These are phyloP conservation scores for Boletus sp. DNA, from an alignment of 768 basidiomycete genomes.

Conservation along the genomic window DNA sequence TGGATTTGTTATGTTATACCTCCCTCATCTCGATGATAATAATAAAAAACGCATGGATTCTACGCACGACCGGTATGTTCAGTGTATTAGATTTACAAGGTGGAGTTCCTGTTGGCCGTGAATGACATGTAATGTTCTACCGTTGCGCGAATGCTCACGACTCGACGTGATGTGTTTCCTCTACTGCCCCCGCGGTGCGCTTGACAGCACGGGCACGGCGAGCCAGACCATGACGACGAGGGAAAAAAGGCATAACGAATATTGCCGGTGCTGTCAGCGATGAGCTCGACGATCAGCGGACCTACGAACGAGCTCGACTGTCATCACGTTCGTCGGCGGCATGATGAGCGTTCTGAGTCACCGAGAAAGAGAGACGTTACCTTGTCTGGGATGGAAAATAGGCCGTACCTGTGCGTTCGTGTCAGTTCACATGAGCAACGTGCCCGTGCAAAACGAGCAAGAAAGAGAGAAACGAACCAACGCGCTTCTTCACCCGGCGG, in stretches of 20 bases:
- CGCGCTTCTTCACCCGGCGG: slow-evolving; percentile 87
- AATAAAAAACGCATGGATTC: not conserved
- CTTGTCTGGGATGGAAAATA: slow-evolving; percentile 92
- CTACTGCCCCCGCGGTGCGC: not conserved
- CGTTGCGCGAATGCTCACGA: no score
- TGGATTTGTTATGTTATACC: not conserved
- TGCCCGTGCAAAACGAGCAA: not conserved
- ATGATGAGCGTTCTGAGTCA: not conserved
- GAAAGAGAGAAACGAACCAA: slow-evolving; percentile 50
- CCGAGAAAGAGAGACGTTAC: slow-evolving; percentile 34
- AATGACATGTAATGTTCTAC: no score
- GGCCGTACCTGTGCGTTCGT: slow-evolving; percentile 46
- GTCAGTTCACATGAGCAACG: not conserved
- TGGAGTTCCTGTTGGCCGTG: no score
- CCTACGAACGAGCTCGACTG: slow-evolving; percentile 93
- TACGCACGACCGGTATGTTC: no score
- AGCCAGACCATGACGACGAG: slow-evolving; percentile 77
- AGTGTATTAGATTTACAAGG: no score
- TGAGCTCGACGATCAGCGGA: slow-evolving; percentile 82
- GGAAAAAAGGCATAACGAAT: slow-evolving; percentile 91
- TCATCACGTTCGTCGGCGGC: not conserved
- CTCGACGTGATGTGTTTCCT: not conserved
- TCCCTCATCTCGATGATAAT: no score
- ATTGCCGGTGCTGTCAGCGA: slow-evolving; percentile 87
- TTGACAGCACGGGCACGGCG: slow-evolving; percentile 60